phyloP scores from a whole-genome alignment of 768 basidiomycete genomes.

The Calvatia gigantea region DNA sequence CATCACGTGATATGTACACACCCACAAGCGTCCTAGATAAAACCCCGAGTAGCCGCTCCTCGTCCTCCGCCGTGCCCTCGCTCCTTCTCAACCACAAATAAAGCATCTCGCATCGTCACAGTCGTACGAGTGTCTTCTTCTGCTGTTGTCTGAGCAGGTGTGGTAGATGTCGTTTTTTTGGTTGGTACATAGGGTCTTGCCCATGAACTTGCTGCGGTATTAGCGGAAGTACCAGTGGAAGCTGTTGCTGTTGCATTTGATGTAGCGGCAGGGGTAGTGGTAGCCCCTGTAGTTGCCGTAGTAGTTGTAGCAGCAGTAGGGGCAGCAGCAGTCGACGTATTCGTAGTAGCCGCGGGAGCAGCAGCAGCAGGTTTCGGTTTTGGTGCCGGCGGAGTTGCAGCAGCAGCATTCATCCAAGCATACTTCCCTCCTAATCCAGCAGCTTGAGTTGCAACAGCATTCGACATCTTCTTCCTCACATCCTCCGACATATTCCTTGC shows the following conservation, averaged over 20 bases:
- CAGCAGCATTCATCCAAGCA: slow-evolving; percentile 82
- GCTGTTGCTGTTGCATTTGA: slow-evolving; percentile 25
- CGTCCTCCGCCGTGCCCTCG: slow-evolving; percentile 79
- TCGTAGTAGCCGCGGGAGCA: slow-evolving; percentile 28
- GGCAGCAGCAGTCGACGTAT: slow-evolving; percentile 20
- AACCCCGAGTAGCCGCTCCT: slow-evolving; percentile 71
- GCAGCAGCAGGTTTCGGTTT: slow-evolving; percentile 24
- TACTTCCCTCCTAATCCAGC: slow-evolving; percentile 84
- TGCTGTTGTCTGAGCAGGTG: background rate
- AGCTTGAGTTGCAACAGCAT: slow-evolving; percentile 84
- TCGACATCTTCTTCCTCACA: slow-evolving; percentile 87
- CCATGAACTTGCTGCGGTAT: slow-evolving; percentile 40
- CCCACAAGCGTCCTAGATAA: slow-evolving; percentile 36
- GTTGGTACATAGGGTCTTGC: slow-evolving; percentile 55
- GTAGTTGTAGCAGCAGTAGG: slow-evolving; percentile 18
- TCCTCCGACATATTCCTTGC: slow-evolving; percentile 91
- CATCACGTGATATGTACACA: background rate
- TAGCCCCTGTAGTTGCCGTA: slow-evolving; percentile 25
- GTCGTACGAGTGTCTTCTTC: slow-evolving; percentile 39
- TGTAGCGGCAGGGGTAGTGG: slow-evolving; percentile 21
- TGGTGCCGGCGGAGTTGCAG: slow-evolving; percentile 32
- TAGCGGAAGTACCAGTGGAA: slow-evolving; percentile 25
- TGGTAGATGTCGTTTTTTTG: slow-evolving; percentile 2
- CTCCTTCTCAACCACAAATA: slow-evolving; percentile 85
- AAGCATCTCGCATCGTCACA: slow-evolving; percentile 74